Evolutionary conservation across 2,329 filamentous ascomycete species (phyloP), one percentile per base, ranked within the genome.

Genomic region (Pseudopyrenochaeta lycopersici): DNA sequence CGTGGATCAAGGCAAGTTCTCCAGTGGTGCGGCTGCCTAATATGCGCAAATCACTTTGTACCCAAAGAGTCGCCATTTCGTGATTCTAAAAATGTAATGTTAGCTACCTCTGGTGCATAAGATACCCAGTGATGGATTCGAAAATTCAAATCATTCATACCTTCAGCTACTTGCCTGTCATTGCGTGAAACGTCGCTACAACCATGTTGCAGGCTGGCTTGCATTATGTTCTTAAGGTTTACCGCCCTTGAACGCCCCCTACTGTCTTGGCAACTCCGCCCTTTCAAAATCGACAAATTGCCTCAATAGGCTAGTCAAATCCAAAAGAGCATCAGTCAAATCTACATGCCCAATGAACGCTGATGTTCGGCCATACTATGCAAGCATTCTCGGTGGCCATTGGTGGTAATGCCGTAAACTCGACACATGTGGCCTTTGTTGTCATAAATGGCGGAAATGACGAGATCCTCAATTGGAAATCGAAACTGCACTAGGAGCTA

Each of bases 1-100:
- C 32, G 68, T 65, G n/a, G 67, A 74, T 44, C 70, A 73, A 52
- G 64, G 60, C 43, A 67, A 55, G 40, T 68, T 68, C 49, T 67
- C 62, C 12, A 61, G 60, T 45, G 59, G 57, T 41, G 49, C 47
- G 43, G 35, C 9, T 20, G 20, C 35, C n/a, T 17, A 49, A 41
- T 52, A 31, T 43, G 15, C 30, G 7, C 30, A 44, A 30, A 36
- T 35, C 21, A 30, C 49, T 48, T 38, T 39, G 10, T 46, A 56
- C 42, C 40, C 27, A 23, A 50, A 39, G 35, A 54, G n/a, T 44
- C 30, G 36, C 30, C 46, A 30, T 54, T 49, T 46, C 29, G 48
- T 46, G 46, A 29, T 45, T 39, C 52, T 47, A 58, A 57, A 62
- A 57, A 27, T 56, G 46, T 66, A 50, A 49, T 57, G 40, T 52